Percentiles rank a stretch among this genome's conserved stretches.
These are phyloP conservation scores for Aureobasidium lini DNA, from an alignment of 2,329 filamentous ascomycete genomes.

Conservation along the genomic window DNA sequence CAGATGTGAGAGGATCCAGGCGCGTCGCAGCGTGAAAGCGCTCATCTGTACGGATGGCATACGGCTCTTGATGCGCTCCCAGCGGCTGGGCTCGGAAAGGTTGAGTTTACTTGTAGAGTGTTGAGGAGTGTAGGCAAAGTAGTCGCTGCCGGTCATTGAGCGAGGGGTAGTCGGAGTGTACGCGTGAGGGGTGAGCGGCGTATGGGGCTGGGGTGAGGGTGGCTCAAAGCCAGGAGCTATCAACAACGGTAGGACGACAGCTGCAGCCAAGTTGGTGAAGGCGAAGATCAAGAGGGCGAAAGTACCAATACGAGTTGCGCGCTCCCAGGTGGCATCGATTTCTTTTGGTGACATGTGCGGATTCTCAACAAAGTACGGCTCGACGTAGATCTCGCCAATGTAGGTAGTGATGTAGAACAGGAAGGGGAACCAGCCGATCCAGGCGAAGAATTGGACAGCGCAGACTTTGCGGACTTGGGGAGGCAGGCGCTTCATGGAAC, in stretches of 20 bases:
- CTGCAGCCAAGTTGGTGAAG: slow-evolving; percentile 72
- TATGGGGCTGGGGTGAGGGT: slow-evolving; percentile 30
- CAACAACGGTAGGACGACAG: slow-evolving; percentile 77
- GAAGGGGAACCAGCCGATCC: slow-evolving; percentile 85
- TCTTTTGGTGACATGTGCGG: slow-evolving; percentile 70
- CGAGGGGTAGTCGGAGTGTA: slow-evolving; percentile 26
- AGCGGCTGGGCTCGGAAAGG: slow-evolving; percentile 19
- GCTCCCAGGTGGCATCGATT: slow-evolving; percentile 72
- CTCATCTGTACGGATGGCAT: slow-evolving; percentile 56
- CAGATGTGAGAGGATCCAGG: slow-evolving; percentile 81
- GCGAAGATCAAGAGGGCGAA: slow-evolving; percentile 86
- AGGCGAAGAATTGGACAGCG: slow-evolving; percentile 57
- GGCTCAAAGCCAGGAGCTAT: slow-evolving; percentile 69
- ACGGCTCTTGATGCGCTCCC: slow-evolving; percentile 16
- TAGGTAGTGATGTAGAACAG: slow-evolving; percentile 94
- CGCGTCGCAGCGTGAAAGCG: slow-evolving; percentile 75
- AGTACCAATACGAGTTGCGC: slow-evolving; percentile 78
- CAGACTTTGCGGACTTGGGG: slow-evolving; percentile 78
- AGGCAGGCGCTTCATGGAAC: slow-evolving; percentile 69
- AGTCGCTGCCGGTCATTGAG: slow-evolving; percentile 19
- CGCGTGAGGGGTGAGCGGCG: slow-evolving; percentile 32
- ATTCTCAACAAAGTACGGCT: slow-evolving; percentile 69
- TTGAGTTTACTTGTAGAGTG: slow-evolving; percentile 15
- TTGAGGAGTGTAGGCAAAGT: slow-evolving; percentile 19
- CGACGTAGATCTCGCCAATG: slow-evolving; percentile 84